phyloP scores from a whole-genome alignment of 2,329 filamentous ascomycete species.

The Neoarthrinium moseri region DNA sequence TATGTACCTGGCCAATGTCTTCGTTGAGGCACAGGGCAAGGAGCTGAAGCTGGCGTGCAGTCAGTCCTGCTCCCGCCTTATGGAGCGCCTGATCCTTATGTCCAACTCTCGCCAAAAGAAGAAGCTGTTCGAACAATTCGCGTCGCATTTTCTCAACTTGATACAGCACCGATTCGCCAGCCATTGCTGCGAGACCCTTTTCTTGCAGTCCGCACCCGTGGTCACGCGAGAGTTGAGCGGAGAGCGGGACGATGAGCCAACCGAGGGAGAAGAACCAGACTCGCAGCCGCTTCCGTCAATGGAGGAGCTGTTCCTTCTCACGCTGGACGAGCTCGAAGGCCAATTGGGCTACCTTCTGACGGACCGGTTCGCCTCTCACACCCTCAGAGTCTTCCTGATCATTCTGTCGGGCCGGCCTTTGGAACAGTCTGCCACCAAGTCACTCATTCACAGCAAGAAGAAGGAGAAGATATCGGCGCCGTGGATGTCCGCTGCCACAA shows the following conservation, averaged over 20 bases:
- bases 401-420: constrained; percentile 82
- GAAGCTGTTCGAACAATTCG: constrained; percentile 80
- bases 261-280: constrained; percentile 39
- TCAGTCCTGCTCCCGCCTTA: constrained; percentile 88
- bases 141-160: constrained; percentile 81
- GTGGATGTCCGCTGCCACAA: constrained; percentile 46
- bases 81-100: constrained; percentile 86
- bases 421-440: constrained; percentile 65
- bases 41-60: constrained; percentile 95
- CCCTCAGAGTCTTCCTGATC: constrained; percentile 79
- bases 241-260: constrained; percentile 40
- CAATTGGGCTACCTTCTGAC: constrained; percentile 82
- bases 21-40: constrained; percentile 82
- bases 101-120: constrained; percentile 81
- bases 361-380: constrained; percentile 87
- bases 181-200: constrained; percentile 94
- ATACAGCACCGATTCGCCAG: constrained; percentile 96
- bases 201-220: constrained; percentile 75
- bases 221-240: constrained; percentile 71
- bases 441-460: constrained; percentile 84
- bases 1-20: constrained; percentile 77
- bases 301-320: constrained; percentile 81
- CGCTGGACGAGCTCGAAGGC: constrained; percentile 83
- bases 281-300: constrained; percentile 61
- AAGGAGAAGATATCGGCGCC: constrained; percentile 78